A percentile compares a stretch with the other conserved stretches of the same genome.
These are phyloP conservation scores for Aureobasidium pullulans DNA, from an alignment of 2,329 filamentous ascomycete species.

Conservation along the genomic window DNA sequence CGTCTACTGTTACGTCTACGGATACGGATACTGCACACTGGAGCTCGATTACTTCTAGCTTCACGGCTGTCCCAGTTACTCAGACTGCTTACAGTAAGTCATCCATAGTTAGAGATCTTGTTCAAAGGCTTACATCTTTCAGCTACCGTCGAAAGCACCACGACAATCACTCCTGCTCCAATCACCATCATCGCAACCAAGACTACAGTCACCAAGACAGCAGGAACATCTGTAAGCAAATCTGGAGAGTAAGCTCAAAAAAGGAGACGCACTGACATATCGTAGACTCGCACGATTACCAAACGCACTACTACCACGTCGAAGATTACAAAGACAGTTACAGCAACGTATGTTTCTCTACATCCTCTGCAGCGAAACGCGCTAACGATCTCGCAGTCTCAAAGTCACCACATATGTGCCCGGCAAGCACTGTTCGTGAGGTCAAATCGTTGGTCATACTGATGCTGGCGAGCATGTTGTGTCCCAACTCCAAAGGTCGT, in stretches of 20 bases:
- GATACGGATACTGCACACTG: slow-evolving; percentile 17
- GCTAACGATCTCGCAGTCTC: not conserved
- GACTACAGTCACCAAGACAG: slow-evolving; percentile 3
- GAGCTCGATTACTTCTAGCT: slow-evolving; percentile 20
- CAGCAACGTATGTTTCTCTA: slow-evolving; percentile 1
- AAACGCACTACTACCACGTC: slow-evolving; percentile 1
- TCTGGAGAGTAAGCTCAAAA: not conserved
- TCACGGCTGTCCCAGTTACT: slow-evolving; percentile 20
- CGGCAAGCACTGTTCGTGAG: not conserved
- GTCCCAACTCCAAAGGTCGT: too few relatives aligned
- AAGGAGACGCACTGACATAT: not conserved
- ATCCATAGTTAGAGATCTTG: too few relatives aligned
- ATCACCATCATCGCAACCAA: not conserved
- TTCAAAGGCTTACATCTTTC: not conserved
- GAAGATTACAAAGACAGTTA: not conserved
- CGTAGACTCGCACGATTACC: slow-evolving; percentile 3
- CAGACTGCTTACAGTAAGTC: slow-evolving; percentile 16
- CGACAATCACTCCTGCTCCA: slow-evolving; percentile 3
- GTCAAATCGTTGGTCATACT: too few relatives aligned
- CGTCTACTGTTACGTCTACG: slow-evolving; percentile 28
- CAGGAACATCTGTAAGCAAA: not conserved
- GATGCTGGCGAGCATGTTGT: too few relatives aligned
- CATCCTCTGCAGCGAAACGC: not conserved
- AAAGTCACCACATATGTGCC: not conserved
- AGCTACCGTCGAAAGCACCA: slow-evolving; percentile 1